Evolutionary conservation across 805 yeast genomes (phyloP).

Genomic region (Metschnikowia shivogae): DNA sequence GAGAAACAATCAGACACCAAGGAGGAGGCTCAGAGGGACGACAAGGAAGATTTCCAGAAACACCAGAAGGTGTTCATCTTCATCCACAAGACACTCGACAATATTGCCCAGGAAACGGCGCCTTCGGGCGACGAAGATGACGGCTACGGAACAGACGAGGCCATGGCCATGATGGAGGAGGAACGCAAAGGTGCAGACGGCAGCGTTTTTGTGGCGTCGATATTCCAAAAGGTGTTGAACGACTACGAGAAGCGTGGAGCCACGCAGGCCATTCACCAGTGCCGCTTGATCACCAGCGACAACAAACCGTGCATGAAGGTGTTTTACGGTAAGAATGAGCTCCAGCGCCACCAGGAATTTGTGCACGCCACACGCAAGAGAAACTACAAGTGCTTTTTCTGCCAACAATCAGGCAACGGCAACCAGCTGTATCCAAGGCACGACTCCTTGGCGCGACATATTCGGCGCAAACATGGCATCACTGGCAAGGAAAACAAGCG

Average conservation of each 20-base stretch:
- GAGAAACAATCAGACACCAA: background rate
- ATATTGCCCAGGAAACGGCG: slow-evolving; percentile 6
- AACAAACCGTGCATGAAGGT: slow-evolving; percentile 34
- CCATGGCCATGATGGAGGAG: slow-evolving; percentile 5
- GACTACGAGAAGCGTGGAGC: slow-evolving; percentile 11
- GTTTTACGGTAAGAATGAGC: slow-evolving; percentile 42
- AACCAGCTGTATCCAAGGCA: slow-evolving; percentile 42
- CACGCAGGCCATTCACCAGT: slow-evolving; percentile 28
- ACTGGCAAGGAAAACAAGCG: slow-evolving; percentile 42
- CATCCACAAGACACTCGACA: slow-evolving; percentile 6
- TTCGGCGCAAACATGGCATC: slow-evolving; percentile 41
- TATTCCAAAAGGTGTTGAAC: slow-evolving; percentile 11
- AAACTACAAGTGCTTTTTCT: slow-evolving; percentile 39
- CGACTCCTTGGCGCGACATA: slow-evolving; percentile 42
- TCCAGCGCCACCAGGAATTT: slow-evolving; percentile 42
- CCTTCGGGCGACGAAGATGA: slow-evolving; percentile 9
- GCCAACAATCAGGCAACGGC: slow-evolving; percentile 27
- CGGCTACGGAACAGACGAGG: slow-evolving; percentile 11
- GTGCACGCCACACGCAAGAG: slow-evolving; percentile 43
- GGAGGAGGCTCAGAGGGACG: background rate
- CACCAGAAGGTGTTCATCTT: slow-evolving; percentile 8
- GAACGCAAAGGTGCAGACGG: slow-evolving; percentile 1
- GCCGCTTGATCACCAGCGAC: slow-evolving; percentile 35
- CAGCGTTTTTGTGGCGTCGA: slow-evolving; percentile 8
- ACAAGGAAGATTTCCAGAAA: slow-evolving; percentile 6